A percentile compares a stretch with the other conserved stretches of the same genome.
Evolutionary conservation across 805 yeast genomes (phyloP).

Genomic region (Lachancea sp.): DNA sequence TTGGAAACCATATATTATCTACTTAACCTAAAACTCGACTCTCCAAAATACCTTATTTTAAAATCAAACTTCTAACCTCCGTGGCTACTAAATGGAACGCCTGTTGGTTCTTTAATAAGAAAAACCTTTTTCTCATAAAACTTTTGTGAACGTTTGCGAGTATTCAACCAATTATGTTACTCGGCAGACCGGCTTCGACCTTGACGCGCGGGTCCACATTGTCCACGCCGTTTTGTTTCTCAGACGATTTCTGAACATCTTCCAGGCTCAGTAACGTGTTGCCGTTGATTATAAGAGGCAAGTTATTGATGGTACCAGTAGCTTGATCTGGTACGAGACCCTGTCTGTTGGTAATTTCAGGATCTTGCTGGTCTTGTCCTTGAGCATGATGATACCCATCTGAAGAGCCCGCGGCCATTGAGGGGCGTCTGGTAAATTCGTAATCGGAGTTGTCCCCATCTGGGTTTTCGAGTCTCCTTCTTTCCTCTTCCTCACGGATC

Average conservation of each 20-base stretch:
- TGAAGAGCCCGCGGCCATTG: conserved; percentile 2
- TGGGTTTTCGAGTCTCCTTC: conserved; percentile 5
- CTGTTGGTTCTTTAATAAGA: neutral
- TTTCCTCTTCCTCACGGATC: conserved; percentile 15
- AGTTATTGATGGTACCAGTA: conserved; percentile 15
- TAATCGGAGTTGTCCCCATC: conserved; percentile 7
- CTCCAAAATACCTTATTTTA: no score
- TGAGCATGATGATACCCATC: conserved; percentile 3
- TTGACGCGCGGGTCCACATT: neutral
- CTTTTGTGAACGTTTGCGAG: no score
- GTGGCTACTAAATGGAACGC: neutral
- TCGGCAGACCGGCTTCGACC: conserved; percentile 1
- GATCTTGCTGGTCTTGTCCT: conserved; percentile 1
- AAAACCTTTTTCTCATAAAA: no score
- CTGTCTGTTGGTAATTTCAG: neutral
- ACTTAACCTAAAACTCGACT: no score
- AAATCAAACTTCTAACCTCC: no score
- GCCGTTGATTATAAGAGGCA: conserved; percentile 16
- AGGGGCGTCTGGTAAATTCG: conserved; percentile 1
- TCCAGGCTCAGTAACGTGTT: conserved; percentile 9
- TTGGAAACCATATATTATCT: no score
- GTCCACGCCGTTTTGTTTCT: neutral
- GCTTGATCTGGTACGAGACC: conserved; percentile 9
- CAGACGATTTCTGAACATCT: conserved; percentile 4
- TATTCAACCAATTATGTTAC: neutral